A percentile compares a stretch with the other conserved stretches of the same genome.
phyloP scores from a whole-genome alignment of 2,329 filamentous ascomycete species.

The Clonostachys solani region DNA sequence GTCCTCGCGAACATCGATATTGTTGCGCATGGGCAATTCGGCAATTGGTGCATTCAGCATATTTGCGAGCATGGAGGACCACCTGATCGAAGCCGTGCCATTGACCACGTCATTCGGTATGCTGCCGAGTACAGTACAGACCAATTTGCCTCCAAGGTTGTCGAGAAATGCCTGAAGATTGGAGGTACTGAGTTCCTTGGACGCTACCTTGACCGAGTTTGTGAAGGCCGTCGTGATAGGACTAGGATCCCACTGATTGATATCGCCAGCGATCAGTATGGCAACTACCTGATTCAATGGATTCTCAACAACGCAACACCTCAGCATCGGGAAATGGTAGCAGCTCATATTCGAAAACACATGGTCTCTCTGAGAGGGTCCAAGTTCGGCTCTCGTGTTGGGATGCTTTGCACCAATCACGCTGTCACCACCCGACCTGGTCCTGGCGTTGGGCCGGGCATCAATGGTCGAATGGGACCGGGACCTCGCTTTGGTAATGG shows the following conservation, averaged over 20 bases:
- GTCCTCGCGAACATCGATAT: constrained; percentile 93
- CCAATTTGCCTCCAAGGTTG: constrained; percentile 97
- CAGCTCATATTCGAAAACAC: constrained; percentile 93
- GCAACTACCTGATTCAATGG: constrained; percentile 97
- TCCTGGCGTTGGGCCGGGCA: constrained; percentile 68
- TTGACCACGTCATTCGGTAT: constrained; percentile 92
- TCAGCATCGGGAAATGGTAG: constrained; percentile 90
- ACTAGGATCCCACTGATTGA: constrained; percentile 96
- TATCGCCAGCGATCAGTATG: constrained; percentile 97
- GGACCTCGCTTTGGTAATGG: constrained; percentile 52
- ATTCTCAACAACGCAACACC: constrained; percentile 84
- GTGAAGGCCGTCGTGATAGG: constrained; percentile 83
- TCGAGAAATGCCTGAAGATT: constrained; percentile 98
- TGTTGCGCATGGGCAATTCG: constrained; percentile 95
- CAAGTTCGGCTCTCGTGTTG: constrained; percentile 96
- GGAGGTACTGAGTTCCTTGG: constrained; percentile 85
- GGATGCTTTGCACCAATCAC: constrained; percentile 98
- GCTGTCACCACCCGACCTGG: constrained; percentile 85
- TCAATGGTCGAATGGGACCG: constrained; percentile 53
- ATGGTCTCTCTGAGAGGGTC: constrained; percentile 98
- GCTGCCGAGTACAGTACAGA: constrained; percentile 98
- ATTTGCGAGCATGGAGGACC: constrained; percentile 95
- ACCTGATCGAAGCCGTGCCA: constrained; percentile 84
- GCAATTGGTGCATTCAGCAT: constrained; percentile 99
- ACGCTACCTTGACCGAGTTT: constrained; percentile 90